Evolutionary conservation across 1,284 basidiomycete genomes (phyloP), one percentile per base, ranked within the genome.

Genomic region (Austropuccinia psidii): DNA sequence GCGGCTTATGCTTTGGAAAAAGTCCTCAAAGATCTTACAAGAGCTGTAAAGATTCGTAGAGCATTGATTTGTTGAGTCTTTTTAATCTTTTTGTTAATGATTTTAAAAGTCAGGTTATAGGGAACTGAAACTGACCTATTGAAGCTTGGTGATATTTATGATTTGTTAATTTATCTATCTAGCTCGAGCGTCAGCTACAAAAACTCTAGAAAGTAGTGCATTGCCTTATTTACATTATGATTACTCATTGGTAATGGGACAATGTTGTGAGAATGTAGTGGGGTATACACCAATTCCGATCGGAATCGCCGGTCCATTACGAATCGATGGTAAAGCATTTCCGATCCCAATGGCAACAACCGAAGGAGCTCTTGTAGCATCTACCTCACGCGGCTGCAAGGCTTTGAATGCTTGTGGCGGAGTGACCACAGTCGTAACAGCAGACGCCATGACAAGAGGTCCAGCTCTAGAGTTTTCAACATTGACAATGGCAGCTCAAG

Each of bases 261-360:
- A 95, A 4, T 99, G 96, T 83, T 99, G 96, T 82, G 96, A 99
- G 83, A 99, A 99, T 81, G 96, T 99, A 61, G 87, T 98, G 58
- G 96, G 96, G 27, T 99, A 90, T 81, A 94, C 98, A 82, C 96
- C 96, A 27, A 82, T 99, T 43, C 96, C 96, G 0, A 87, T 98
- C 69, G 96, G 96, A 79, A 90, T 98, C 75, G 96, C 96, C 5
- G 96, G 96, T 6, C 96, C 96, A 1, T 87, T 99, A 61, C 90
- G 87, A 72, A 86, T 99, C 79, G 96, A 99, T 78, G 93, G 91
- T 47, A 84, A 87, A 75, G 82, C 89, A 58, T 88, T 88, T 78
- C 95, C 89, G 64, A 93, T 99, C 77, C 96, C 96, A 19, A 98
- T 99, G 96, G 95, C 96, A 41, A 99, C 96, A 0, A 95, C 96